Conservation (phyloP, 108 stramenopile genomes). For the Conticribra weissflogii region DNA sequence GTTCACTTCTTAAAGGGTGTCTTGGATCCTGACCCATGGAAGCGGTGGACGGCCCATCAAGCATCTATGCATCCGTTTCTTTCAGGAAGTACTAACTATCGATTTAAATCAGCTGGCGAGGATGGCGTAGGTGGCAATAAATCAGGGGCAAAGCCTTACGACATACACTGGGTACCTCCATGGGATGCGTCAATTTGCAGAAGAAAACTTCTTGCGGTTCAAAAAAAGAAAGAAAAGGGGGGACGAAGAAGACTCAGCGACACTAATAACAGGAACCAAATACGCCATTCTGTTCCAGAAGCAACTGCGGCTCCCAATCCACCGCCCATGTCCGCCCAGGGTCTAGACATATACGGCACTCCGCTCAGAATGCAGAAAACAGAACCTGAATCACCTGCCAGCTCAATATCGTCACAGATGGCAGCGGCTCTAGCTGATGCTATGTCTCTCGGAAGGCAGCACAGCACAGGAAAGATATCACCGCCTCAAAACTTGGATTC, state of each 20-base stretch:
- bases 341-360: constrained; percentile 28
- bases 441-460: constrained; percentile 34
- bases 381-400: constrained; percentile 22
- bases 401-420: constrained; percentile 32
- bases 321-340: not conserved
- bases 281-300: constrained; percentile 46
- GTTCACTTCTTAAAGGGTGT: constrained; percentile 81
- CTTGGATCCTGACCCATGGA: constrained; percentile 85
- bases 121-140: constrained; percentile 28
- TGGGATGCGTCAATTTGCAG: constrained; percentile 77
- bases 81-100: constrained; percentile 52
- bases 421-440: constrained; percentile 51
- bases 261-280: constrained; percentile 2
- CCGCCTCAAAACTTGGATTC: constrained; percentile 18
- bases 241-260: constrained; percentile 22
- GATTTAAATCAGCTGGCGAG: constrained; percentile 17
- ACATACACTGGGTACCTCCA: constrained; percentile 79
- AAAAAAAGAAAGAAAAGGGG: constrained; percentile 70
- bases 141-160: constrained; percentile 48
- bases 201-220: constrained; percentile 58
- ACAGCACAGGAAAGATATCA: constrained; percentile 8
- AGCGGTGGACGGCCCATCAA: constrained; percentile 82
- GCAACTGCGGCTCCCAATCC: constrained; percentile 27
- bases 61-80: constrained; percentile 81
- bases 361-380: constrained; percentile 21